Conservation (phyloP, 202 grass and related monocot species). For the Carex arenaria region DNA sequence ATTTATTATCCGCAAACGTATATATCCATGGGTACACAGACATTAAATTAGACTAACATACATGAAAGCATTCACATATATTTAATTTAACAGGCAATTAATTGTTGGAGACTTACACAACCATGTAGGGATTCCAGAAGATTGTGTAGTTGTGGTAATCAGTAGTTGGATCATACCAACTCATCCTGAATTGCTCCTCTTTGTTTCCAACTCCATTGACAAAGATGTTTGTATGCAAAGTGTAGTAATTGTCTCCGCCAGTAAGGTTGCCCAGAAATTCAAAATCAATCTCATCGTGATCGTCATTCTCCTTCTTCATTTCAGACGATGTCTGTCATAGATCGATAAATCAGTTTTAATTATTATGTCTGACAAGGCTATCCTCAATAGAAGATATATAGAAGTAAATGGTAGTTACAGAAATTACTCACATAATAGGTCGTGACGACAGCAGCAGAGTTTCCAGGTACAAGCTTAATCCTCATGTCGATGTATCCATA, state of each 20-base stretch:
- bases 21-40: background rate
- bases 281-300: conserved; percentile 83
- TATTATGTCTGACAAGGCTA: background rate
- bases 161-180: conserved; percentile 60
- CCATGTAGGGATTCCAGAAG: conserved; percentile 60
- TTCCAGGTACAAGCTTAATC: conserved; percentile 49
- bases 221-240: conserved; percentile 74
- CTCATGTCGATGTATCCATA: conserved; percentile 46
- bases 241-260: conserved; percentile 43
- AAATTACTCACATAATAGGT: conserved; percentile 46
- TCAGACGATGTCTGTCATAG: conserved; percentile 39
- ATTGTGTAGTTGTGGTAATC: conserved; percentile 79
- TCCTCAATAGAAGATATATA: background rate
- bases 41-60: background rate
- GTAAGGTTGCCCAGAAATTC: conserved; percentile 66
- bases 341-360: background rate
- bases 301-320: background rate
- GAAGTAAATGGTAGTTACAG: background rate
- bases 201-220: conserved; percentile 34
- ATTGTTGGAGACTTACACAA: conserved; percentile 29
- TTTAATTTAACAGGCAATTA: background rate
- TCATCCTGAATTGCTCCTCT: conserved; percentile 60
- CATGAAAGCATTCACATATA: background rate
- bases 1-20: background rate
- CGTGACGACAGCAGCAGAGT: conserved; percentile 66